Evolutionary conservation across 805 yeast genomes (phyloP), one percentile per base, ranked within the genome.

Genomic region (Candida verbasci): DNA sequence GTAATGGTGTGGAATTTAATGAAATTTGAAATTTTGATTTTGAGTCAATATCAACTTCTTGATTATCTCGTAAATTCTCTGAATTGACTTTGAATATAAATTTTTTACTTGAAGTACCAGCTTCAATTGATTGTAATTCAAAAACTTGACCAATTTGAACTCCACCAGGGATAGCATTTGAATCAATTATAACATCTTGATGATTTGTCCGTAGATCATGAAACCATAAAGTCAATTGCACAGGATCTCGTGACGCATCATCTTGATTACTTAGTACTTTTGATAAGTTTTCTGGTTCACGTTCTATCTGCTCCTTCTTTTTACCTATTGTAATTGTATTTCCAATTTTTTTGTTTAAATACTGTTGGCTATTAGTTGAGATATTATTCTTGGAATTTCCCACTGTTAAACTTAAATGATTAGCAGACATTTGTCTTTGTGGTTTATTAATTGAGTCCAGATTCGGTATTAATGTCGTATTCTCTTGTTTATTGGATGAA

Each of bases 91-190:
- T 31, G 29, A 51, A 48, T 11, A 45, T 29, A 14, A 51, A 36
- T 20, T 47, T 50, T 12, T 35, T 41, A 11, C 42, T 49, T 15
- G 39, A 25, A 31, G 34, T 10, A 16, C 39, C 39, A 20, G 27
- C 39, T 34, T 60, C 65, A 20, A 72, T 65, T 21, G 80, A 70
- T 43, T 67, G 73, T 29, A 84, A 49, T 54, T 86, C 94, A 16
- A 86, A 89, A 6, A 86, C 58, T 49, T 83, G 86, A 12, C 95
- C 96, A n/a, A 70, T 78, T 37, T 65, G 64, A 1, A 85, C 74
- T 0, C 82, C 84, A 1, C 82, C 83, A 0, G 86, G 82, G 0
- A 86, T 45, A 3, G 76, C 60, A 0, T 64, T 50, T 14, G 79
- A 57, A 50, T 86, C 89, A 1, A 88, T 50, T 31, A 82, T 55